Evolutionary conservation across 2,329 filamentous ascomycete genomes (phyloP), one percentile per base, ranked within the genome.

Genomic region (Coccinonectria pachysandricola): DNA sequence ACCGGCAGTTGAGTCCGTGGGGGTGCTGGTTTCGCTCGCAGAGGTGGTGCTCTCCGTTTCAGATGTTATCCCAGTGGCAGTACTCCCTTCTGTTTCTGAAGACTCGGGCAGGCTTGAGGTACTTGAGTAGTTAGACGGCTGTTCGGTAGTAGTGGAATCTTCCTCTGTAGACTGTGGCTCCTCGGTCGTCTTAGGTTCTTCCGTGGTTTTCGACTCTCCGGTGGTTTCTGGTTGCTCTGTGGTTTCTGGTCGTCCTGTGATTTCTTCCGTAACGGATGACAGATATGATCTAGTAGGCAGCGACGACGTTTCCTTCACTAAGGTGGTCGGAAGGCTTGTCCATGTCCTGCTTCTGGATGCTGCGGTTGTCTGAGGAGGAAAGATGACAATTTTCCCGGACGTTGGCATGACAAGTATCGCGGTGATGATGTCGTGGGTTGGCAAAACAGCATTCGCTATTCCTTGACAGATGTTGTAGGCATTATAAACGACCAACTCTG

Each of bases 381-480:
- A 46, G 6, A 43, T 46, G 15, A 53, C 29, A 10, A 52, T 28
- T 12, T 45, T 49, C 19, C 43, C 45, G 2, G 44, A 33, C 5
- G 51, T 42, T 4, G 48, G 50, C 23, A 51, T 36, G 19, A 68
- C 47, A 14, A 76, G 43, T 0, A 73, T 76, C 12, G 71, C 73
- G 15, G 68, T 68, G 26, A 79, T 63, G 12, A 65, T 65, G 12
- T 55, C 47, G 45, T 76, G 71, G 5, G 74, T 79, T 27, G 68
- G 68, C n/a, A 59, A 52, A 15, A 68, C 53, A 5, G 74, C 71
- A 25, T 53, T 53, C 3, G 52, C 42, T 31, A 71, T 50, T 4
- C 56, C 60, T 19, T 51, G 46, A 43, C 79, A 85, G 56, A 84
- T 73, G 12, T 53, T 45, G 37, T 68, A 69, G n/a, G 68, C 71